Percentiles rank a stretch among this genome's conserved stretches.
phyloP scores from a whole-genome alignment of 139 green algal species.

The Tetradesmus lagerheimii region DNA sequence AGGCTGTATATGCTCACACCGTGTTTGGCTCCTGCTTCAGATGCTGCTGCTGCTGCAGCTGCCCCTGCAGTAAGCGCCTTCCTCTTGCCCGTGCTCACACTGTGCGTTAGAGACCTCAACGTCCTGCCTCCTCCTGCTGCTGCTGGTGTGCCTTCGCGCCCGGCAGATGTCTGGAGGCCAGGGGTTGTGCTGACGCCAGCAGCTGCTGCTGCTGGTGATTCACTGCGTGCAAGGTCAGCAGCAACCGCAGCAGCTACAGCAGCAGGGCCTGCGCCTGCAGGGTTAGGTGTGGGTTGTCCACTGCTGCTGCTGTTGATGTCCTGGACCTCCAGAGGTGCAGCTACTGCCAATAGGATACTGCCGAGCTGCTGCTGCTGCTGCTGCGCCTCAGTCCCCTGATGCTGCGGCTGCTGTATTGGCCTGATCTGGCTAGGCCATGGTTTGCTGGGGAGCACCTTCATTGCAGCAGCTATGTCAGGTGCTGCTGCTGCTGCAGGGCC shows the following conservation, averaged over 20 bases:
- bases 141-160: background rate
- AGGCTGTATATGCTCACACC: conserved; percentile 24
- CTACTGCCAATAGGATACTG: background rate
- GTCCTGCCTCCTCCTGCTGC: background rate
- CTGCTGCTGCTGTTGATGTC: background rate
- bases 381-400: background rate
- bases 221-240: background rate
- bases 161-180: background rate
- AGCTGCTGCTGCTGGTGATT: background rate
- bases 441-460: background rate
- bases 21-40: background rate
- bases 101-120: background rate
- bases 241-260: background rate
- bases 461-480: background rate
- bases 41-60: background rate
- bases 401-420: background rate
- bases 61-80: background rate
- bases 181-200: background rate
- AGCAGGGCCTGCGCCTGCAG: background rate
- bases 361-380: background rate
- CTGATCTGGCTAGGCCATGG: background rate
- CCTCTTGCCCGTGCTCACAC: conserved; percentile 1
- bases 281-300: background rate
- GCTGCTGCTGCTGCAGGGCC: conserved; percentile 5
- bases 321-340: background rate